phyloP scores from a whole-genome alignment of 2,329 filamentous ascomycete species.

The Bertia moriformis region DNA sequence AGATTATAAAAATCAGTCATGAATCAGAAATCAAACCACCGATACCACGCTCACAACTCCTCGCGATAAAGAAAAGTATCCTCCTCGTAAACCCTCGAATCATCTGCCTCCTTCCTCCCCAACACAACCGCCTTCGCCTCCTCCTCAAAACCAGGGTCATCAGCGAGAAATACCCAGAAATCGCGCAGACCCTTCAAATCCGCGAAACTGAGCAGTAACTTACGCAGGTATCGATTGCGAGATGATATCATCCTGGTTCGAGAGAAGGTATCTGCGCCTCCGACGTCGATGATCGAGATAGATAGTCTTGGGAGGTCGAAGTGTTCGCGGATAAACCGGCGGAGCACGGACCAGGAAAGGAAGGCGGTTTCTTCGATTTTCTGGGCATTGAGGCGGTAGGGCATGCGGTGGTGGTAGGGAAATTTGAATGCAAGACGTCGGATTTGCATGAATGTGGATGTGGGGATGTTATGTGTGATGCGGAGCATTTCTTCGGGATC shows the following conservation, averaged over 20 bases:
- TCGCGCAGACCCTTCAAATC: background rate
- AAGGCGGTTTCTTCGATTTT: slow-evolving; percentile 4
- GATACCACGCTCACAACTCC: too few species aligned
- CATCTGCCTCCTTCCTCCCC: too few species aligned
- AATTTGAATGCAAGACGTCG: background rate
- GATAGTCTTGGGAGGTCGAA: slow-evolving; percentile 9
- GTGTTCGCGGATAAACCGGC: slow-evolving; percentile 12
- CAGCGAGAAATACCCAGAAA: background rate
- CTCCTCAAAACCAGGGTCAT: background rate
- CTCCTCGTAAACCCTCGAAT: too few species aligned
- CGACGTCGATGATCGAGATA: slow-evolving; percentile 7
- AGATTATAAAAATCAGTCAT: too few species aligned
- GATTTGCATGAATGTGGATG: background rate
- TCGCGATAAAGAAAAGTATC: too few species aligned
- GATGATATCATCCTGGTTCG: background rate
- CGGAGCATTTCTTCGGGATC: slow-evolving; percentile 10
- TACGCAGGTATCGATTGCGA: background rate
- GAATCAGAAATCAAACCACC: too few species aligned
- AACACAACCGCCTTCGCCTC: background rate
- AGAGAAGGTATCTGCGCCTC: too few species aligned
- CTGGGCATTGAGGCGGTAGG: background rate
- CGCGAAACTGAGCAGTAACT: background rate
- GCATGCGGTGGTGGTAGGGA: background rate
- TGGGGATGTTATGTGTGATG: slow-evolving; percentile 5
- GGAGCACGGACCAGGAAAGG: slow-evolving; percentile 10